phyloP scores from a whole-genome alignment of 768 basidiomycete genomes.

The Polyporus arcularius region DNA sequence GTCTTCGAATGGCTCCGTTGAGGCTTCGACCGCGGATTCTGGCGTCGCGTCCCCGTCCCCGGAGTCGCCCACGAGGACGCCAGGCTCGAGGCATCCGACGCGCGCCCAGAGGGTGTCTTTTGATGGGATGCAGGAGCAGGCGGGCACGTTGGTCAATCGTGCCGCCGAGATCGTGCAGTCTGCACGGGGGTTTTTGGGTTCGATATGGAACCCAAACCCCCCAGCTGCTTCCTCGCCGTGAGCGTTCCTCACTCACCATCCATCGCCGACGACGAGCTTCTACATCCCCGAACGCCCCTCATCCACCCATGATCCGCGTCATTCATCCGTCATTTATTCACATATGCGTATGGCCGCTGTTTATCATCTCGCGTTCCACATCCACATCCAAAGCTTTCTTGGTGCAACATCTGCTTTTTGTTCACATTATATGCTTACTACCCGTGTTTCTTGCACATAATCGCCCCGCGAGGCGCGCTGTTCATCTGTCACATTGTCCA shows the following conservation, averaged over 20 bases:
- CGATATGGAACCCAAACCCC: conserved; percentile 46
- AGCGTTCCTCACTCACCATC: neutral
- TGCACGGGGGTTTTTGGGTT: conserved; percentile 76
- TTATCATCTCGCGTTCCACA: neutral
- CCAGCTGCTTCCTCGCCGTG: neutral
- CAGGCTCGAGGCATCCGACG: conserved; percentile 23
- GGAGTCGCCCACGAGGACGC: conserved; percentile 16
- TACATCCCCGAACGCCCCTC: neutral
- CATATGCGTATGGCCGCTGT: conserved; percentile 23
- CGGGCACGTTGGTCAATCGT: conserved; percentile 52
- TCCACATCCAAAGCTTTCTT: neutral
- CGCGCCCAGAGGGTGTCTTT: conserved; percentile 24
- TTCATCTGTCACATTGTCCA: conserved; percentile 2
- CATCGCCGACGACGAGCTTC: neutral
- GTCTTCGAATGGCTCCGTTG: neutral
- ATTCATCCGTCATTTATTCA: conserved; percentile 14
- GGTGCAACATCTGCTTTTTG: neutral
- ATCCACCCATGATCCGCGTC: neutral
- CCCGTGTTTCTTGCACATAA: conserved; percentile 14
- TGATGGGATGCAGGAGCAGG: conserved; percentile 30
- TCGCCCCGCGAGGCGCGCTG: conserved; percentile 11
- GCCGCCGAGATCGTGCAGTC: conserved; percentile 81
- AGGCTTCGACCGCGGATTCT: neutral
- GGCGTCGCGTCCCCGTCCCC: conserved; percentile 5
- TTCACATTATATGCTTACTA: conserved; percentile 10